Percentiles rank a stretch among this genome's conserved stretches.
These are phyloP conservation scores for Inga oerstediana DNA, from an alignment of 306 rosid genomes.

Conservation along the genomic window DNA sequence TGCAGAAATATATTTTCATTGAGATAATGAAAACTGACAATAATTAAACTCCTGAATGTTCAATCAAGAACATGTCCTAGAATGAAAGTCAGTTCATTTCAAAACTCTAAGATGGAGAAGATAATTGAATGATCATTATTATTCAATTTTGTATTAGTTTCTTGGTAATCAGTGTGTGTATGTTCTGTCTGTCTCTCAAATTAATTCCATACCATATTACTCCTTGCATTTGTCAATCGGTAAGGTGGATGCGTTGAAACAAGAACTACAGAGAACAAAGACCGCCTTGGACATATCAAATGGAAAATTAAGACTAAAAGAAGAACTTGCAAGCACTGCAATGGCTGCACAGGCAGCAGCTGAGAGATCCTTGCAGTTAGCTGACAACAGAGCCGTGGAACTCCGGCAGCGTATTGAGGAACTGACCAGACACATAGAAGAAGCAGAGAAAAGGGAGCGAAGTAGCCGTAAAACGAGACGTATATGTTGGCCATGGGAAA, in stretches of 20 bases:
- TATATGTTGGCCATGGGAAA: slow-evolving; percentile 90
- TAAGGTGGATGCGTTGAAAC: slow-evolving; percentile 72
- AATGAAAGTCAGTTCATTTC: neutral
- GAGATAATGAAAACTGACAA: neutral
- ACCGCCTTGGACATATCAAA: slow-evolving; percentile 59
- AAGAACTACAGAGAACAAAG: slow-evolving; percentile 81
- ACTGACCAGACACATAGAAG: slow-evolving; percentile 63
- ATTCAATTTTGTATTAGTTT: neutral
- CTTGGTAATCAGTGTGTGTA: neutral
- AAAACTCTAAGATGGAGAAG: neutral
- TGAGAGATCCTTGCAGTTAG: slow-evolving; percentile 72
- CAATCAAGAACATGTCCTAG: neutral
- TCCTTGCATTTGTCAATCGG: slow-evolving; percentile 2
- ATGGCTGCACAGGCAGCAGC: slow-evolving; percentile 90
- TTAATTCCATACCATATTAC: slow-evolving; percentile 7
- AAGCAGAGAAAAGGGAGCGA: slow-evolving; percentile 64
- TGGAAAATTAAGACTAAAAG: slow-evolving; percentile 71
- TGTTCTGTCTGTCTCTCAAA: slow-evolving; percentile 8
- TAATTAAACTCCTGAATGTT: neutral
- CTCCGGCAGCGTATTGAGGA: slow-evolving; percentile 61
- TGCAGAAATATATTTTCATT: neutral
- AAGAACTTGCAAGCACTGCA: slow-evolving; percentile 72
- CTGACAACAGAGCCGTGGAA: slow-evolving; percentile 65
- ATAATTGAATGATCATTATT: neutral
- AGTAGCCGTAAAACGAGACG: slow-evolving; percentile 49